Base-by-base conservation (phyloP, 352 stramenopile genomes). In the Phytopythium chamaehyphon region DNA sequence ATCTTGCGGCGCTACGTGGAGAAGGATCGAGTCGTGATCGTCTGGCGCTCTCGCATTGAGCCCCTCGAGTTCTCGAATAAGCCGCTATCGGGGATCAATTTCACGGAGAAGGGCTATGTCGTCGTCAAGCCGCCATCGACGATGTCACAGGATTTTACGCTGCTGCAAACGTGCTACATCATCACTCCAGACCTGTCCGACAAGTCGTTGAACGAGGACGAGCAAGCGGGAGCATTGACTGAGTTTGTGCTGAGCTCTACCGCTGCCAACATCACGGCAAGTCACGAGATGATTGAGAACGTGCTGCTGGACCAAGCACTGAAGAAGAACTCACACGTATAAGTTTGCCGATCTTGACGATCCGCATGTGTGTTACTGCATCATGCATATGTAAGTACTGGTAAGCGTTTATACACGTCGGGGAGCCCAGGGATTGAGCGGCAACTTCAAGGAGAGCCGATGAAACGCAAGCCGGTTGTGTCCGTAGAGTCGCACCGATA, bases 1-100 rank as follows among this genome's bases (percentile, higher is more conserved):
- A 70, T 88, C 48, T 42, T 84, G n/a, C 72, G 72, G 2, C 73
- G 77, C 4, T 85, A 80, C 60, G 65, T 82, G 7, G 75, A 86
- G 49, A 26, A 67, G n/a, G 68, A 83, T 23, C 74, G 77, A 43
- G 61, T 83, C 39, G 51, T 88, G 38, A 71, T 86, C 18, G 66
- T 85, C 3, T 88, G 74, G 73, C 70, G 69, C 19, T 63, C 77
- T 19, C 69, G 65, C 52, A 70, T 84, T 48, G 54, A 79, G 12
- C 74, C 77, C 7, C 48, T 76, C 36, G 66, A 78, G 50, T 73
- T 80, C 56, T 61, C 57, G 16, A 51, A 71, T 22, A 69, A 77
- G 40, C 68, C 65, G 0, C 42, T 73, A 3, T 47, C 61, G 11
- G 70, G 61, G 2, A 59, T 66, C 31, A 48, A 61, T 44, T 86